These are phyloP conservation scores for Starmera dryadoides DNA, from an alignment of 805 yeast genomes.

Conservation along the genomic window DNA sequence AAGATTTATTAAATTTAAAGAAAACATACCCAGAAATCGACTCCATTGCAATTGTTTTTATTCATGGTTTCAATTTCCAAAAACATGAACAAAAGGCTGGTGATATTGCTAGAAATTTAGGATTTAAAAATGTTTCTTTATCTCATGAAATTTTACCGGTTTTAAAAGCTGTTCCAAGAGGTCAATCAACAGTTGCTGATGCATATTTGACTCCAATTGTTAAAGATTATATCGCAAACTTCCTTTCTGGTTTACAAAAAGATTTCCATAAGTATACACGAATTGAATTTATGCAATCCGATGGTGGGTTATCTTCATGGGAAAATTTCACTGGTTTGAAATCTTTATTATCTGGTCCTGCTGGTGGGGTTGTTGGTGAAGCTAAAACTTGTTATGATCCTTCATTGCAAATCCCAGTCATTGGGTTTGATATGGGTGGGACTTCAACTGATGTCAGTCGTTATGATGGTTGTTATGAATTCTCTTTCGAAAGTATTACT, in stretches of 20 bases:
- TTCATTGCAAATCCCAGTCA: slow-evolving; percentile 19
- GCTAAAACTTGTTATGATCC: slow-evolving; percentile 44
- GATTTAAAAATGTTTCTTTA: slow-evolving; percentile 24
- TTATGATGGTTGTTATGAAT: slow-evolving; percentile 22
- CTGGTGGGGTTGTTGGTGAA: slow-evolving; percentile 56
- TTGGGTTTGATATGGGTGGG: slow-evolving; percentile 37
- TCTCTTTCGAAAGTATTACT: slow-evolving; percentile 25
- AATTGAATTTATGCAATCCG: slow-evolving; percentile 51
- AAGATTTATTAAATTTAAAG: slow-evolving; percentile 14
- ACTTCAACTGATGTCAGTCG: slow-evolving; percentile 34
- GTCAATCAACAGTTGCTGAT: slow-evolving; percentile 34
- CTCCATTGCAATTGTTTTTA: slow-evolving; percentile 27
- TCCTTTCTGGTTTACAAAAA: slow-evolving; percentile 24
- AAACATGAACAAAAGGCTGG: slow-evolving; percentile 28
- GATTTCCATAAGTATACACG: slow-evolving; percentile 29
- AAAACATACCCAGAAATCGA: slow-evolving; percentile 20
- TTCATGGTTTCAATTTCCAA: slow-evolving; percentile 30
- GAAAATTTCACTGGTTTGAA: slow-evolving; percentile 44
- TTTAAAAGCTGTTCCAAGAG: slow-evolving; percentile 32
- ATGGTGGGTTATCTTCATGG: slow-evolving; percentile 50
- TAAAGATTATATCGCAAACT: slow-evolving; percentile 29
- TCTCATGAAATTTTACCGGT: slow-evolving; percentile 31
- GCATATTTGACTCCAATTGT: slow-evolving; percentile 39
- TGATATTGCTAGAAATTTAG: slow-evolving; percentile 25
- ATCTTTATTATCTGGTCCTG: slow-evolving; percentile 52